A percentile compares a stretch with the other conserved stretches of the same genome.
phyloP scores from a whole-genome alignment of 2,329 filamentous ascomycete genomes.

The Fusarium sublunatum region DNA sequence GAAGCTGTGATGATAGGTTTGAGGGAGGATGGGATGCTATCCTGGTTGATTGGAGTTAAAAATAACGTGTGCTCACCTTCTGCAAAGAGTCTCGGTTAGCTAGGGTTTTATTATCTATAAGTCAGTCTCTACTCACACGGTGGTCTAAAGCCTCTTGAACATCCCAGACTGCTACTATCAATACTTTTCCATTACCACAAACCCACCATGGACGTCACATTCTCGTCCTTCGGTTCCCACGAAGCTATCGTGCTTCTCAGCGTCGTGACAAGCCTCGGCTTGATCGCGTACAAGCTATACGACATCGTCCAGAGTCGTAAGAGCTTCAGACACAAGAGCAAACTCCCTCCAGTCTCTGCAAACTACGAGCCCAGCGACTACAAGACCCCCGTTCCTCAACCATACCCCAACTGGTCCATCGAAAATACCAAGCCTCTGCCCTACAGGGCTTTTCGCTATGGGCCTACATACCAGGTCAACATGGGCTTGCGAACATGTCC shows the following conservation, averaged over 20 bases:
- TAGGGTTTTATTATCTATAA: constrained; percentile 14
- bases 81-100: background rate
- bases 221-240: constrained; percentile 15
- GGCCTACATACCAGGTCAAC: constrained; percentile 79
- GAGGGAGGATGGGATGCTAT: background rate
- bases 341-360: constrained; percentile 22
- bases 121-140: constrained; percentile 12
- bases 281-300: constrained; percentile 29
- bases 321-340: constrained; percentile 17
- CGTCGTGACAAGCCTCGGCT: constrained; percentile 14
- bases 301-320: constrained; percentile 16
- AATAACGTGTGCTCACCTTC: constrained; percentile 5
- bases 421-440: constrained; percentile 76
- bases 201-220: constrained; percentile 13
- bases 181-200: background rate
- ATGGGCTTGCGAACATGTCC: constrained; percentile 80
- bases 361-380: constrained; percentile 54
- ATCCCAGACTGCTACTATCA: too few relatives aligned
- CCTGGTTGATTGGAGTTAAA: constrained; percentile 3
- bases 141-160: background rate
- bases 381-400: constrained; percentile 66
- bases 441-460: constrained; percentile 82
- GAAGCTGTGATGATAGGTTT: background rate
- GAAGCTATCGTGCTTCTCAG: constrained; percentile 28
- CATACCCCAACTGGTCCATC: constrained; percentile 77